Evolutionary conservation across 1,284 basidiomycete genomes (phyloP).

Genomic region (Coniferiporia weirii): DNA sequence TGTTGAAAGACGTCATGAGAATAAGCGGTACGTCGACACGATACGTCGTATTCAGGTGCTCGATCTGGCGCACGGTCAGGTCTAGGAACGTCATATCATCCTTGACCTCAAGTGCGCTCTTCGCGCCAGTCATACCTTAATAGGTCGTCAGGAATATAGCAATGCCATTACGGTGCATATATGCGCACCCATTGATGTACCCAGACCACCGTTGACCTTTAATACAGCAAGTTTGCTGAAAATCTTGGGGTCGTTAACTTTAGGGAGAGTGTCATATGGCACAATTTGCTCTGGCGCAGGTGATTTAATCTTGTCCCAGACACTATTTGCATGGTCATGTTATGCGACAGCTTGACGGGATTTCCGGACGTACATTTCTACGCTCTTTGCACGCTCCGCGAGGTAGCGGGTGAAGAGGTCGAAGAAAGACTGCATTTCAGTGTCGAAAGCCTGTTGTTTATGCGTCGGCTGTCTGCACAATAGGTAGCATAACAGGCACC

Average conservation of each 20-base stretch:
- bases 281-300: conserved; percentile 92
- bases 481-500: conserved; percentile 22
- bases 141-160: conserved; percentile 11
- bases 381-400: conserved; percentile 88
- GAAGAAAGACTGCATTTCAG: conserved; percentile 99
- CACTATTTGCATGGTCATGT: conserved; percentile 43
- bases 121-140: conserved; percentile 86
- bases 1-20: conserved; percentile 99
- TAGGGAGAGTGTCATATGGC: conserved; percentile 73
- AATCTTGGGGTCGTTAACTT: conserved; percentile 59
- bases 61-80: conserved; percentile 94
- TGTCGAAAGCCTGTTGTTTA: conserved; percentile 78
- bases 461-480: conserved; percentile 9
- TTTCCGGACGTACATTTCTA: conserved; percentile 75
- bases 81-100: conserved; percentile 99
- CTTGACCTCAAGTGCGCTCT: conserved; percentile 89
- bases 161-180: not conserved
- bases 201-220: conserved; percentile 99
- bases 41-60: conserved; percentile 73
- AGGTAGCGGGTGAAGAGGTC: conserved; percentile 98
- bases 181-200: conserved; percentile 86
- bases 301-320: conserved; percentile 97
- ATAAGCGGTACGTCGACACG: conserved; percentile 91
- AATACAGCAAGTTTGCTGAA: conserved; percentile 96
- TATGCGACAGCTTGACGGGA: conserved; percentile 19